Base-by-base conservation (phyloP, 2,329 filamentous ascomycete species). In the Tolypocladium guangdongense region DNA sequence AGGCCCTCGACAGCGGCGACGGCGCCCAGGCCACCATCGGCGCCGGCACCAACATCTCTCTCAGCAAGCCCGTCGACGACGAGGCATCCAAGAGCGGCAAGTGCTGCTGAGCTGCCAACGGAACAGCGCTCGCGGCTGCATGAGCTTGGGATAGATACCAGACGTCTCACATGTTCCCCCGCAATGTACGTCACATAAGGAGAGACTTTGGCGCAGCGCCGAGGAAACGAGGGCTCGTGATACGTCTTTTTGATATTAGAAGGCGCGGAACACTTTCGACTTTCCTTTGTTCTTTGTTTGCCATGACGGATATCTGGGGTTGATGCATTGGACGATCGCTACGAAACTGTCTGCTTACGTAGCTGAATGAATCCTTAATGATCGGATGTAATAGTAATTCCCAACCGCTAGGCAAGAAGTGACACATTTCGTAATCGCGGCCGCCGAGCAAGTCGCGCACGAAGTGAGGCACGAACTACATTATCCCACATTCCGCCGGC, bases 1-100 rank as follows among this genome's bases (percentile, higher is more conserved):
- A 97, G 81, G 90, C 90, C 43, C 84, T 97, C 65, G 92, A 96
- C 70, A 88, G 87, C 67, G 90, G 88, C 67, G 91, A 96, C 64
- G 82, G 83, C 57, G 80, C 86, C 59, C 87, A 89, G 69, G 86
- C 87, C 66, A 86, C 87, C 60, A 87, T 93, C 65, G 84, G 84
- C 61, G 83, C 87, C 61, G 87, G 89, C 65, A 86, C 83, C 64
- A 90, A 88, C 70, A 88, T 97, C 66, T 86, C 90, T 60, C 86
- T 96, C 65, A 92, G 83, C 80, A 90, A 92, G 74, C 83, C 89
- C 51, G 83, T 87, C 61, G 88, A 93, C 63, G 81, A 89, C 65
- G 74, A 74, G 52, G 81, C 88, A 63, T 78, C 82, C 65, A 92
- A 95, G 80, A 79, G 83, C 61, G 84, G 86, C 67, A 88, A 88